phyloP scores from a whole-genome alignment of 1,284 basidiomycete species.

The Tremellales sp. region DNA sequence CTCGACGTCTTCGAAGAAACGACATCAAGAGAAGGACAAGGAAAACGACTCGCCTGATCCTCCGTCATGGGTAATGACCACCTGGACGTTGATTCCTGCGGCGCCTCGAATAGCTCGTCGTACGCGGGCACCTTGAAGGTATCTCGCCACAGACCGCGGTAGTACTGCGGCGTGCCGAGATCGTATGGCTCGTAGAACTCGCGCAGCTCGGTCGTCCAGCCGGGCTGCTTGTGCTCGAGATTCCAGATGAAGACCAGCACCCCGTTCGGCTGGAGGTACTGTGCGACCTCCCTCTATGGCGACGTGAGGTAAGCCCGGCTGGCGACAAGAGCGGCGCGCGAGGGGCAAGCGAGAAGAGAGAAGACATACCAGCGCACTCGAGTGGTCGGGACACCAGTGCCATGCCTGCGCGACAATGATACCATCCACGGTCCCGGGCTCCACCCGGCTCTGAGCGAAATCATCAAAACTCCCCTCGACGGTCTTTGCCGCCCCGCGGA shows the following conservation, averaged over 20 bases:
- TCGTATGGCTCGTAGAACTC: slow-evolving; percentile 35
- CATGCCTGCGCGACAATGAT: slow-evolving; percentile 48
- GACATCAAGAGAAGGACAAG: slow-evolving; percentile 10
- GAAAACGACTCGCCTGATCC: slow-evolving; percentile 22
- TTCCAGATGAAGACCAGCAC: slow-evolving; percentile 48
- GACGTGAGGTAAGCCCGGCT: slow-evolving; percentile 20
- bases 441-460: slow-evolving; percentile 28
- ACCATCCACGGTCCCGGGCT: slow-evolving; percentile 35
- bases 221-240: slow-evolving; percentile 27
- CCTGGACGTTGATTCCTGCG: slow-evolving; percentile 15
- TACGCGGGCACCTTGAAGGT: slow-evolving; percentile 37
- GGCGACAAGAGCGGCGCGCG: neutral
- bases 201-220: slow-evolving; percentile 24
- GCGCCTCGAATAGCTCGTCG: slow-evolving; percentile 27
- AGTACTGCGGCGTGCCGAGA: slow-evolving; percentile 43
- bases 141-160: slow-evolving; percentile 32
- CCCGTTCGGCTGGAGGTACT: slow-evolving; percentile 44
- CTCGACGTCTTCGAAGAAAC: neutral
- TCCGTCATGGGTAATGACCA: slow-evolving; percentile 34
- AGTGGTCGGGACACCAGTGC: slow-evolving; percentile 48
- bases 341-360: neutral
- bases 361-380: slow-evolving; percentile 38
- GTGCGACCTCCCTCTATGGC: slow-evolving; percentile 37
- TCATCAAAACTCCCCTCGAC: slow-evolving; percentile 49
- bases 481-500: slow-evolving; percentile 10